A percentile compares a stretch with the other conserved stretches of the same genome.
Conservation (phyloP, 495 filamentous ascomycete species). For the Astrothelium subdiscretum region DNA sequence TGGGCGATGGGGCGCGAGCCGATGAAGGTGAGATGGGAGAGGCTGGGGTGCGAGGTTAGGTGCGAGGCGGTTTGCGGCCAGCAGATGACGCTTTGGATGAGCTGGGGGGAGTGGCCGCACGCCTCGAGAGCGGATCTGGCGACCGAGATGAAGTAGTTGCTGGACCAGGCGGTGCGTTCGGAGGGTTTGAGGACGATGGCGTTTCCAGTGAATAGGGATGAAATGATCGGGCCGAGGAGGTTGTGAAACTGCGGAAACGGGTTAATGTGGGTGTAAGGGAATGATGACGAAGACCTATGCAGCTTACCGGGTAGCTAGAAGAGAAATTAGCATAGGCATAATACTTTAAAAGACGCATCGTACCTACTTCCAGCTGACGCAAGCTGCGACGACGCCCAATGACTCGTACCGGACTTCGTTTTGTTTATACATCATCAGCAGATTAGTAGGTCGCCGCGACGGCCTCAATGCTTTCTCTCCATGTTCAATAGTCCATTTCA, state of each 20-base stretch:
- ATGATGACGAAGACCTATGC: background rate
- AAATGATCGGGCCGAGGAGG: conserved; percentile 80
- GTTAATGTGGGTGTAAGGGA: background rate
- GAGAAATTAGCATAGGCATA: background rate
- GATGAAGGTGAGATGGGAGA: conserved; percentile 95
- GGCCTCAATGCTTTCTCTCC: conserved; percentile 73
- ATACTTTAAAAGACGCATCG: background rate
- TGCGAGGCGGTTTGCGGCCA: conserved; percentile 72
- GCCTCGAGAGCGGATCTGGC: conserved; percentile 64
- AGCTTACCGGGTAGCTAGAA: background rate
- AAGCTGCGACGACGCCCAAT: conserved; percentile 80
- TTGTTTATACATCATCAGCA: conserved; percentile 91
- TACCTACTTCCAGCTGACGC: conserved; percentile 88
- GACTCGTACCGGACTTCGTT: conserved; percentile 89
- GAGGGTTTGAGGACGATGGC: conserved; percentile 83
- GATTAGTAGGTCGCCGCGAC: conserved; percentile 63
- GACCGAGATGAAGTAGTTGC: conserved; percentile 66
- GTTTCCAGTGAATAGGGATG: conserved; percentile 85
- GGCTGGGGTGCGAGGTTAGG: conserved; percentile 74
- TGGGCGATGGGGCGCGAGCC: conserved; percentile 79
- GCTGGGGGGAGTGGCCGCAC: conserved; percentile 70
- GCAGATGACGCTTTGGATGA: conserved; percentile 77
- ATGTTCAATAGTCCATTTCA: conserved; percentile 87
- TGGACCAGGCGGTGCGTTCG: conserved; percentile 87
- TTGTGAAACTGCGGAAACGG: conserved; percentile 70